A percentile compares a stretch with the other conserved stretches of the same genome.
phyloP scores from a whole-genome alignment of 139 green algal species.

The Chlorella sp. region DNA sequence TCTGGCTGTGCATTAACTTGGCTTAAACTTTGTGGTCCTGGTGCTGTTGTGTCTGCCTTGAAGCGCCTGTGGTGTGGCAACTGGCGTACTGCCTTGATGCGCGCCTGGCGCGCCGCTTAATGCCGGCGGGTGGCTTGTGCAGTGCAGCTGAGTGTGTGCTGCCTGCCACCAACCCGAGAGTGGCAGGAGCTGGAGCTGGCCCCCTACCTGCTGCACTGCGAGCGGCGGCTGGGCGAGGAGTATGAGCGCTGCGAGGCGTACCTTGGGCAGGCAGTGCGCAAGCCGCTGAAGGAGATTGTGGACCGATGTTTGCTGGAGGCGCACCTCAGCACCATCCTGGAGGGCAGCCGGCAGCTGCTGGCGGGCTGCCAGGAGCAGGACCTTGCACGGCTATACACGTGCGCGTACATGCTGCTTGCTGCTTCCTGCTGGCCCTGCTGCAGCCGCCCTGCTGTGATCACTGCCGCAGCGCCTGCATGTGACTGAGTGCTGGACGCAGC shows the following conservation, averaged over 20 bases:
- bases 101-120: too few species aligned
- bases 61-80: too few species aligned
- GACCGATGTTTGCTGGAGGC: constrained; percentile 80
- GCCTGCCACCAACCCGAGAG: too few species aligned
- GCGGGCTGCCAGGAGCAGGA: constrained; percentile 74
- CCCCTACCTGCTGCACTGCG: constrained; percentile 91
- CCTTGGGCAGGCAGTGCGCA: constrained; percentile 82
- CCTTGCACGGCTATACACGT: constrained; percentile 83
- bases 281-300: constrained; percentile 74
- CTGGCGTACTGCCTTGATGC: too few species aligned
- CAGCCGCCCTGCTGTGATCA: too few species aligned
- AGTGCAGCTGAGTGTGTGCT: background rate
- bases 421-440: too few species aligned
- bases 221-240: constrained; percentile 91
- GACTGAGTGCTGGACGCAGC: too few species aligned
- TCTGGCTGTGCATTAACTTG: too few species aligned
- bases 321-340: constrained; percentile 69
- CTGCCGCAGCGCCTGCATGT: too few species aligned
- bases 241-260: constrained; percentile 84
- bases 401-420: background rate
- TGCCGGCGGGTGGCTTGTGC: too few species aligned
- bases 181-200: constrained; percentile 68
- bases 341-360: constrained; percentile 81
- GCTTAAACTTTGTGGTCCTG: too few species aligned
- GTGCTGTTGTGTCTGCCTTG: too few species aligned